Conservation (phyloP, 495 filamentous ascomycete genomes). For the Apiosordaria backusii region DNA sequence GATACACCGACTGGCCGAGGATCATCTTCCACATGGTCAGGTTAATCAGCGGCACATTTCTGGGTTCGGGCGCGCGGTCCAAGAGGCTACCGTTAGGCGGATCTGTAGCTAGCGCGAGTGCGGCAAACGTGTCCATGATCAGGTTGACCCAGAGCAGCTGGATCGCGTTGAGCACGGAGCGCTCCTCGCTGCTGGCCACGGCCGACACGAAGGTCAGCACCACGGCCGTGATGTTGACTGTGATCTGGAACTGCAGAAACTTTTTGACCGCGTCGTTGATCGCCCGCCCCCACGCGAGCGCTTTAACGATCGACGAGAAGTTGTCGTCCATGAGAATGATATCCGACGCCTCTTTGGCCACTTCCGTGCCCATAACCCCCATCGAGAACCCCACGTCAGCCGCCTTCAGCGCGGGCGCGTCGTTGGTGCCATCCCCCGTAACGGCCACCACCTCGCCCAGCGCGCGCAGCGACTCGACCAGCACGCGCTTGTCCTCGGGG, state of each 20-base stretch:
- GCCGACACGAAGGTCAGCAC: slow-evolving; percentile 74
- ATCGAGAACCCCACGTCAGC: slow-evolving; percentile 86
- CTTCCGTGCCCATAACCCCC: slow-evolving; percentile 80
- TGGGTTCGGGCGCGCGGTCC: slow-evolving; percentile 68
- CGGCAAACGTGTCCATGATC: slow-evolving; percentile 88
- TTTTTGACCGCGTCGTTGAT: slow-evolving; percentile 83
- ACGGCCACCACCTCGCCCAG: slow-evolving; percentile 73
- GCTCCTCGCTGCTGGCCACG: slow-evolving; percentile 60
- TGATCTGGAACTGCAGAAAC: slow-evolving; percentile 87
- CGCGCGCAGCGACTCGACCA: slow-evolving; percentile 63
- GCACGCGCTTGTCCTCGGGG: slow-evolving; percentile 74
- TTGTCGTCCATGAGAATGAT: slow-evolving; percentile 87
- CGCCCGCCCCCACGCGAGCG: slow-evolving; percentile 72
- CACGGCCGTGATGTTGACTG: slow-evolving; percentile 83
- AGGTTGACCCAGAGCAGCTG: slow-evolving; percentile 87
- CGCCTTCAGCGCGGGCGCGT: slow-evolving; percentile 73
- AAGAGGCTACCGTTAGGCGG: slow-evolving; percentile 70
- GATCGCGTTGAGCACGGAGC: slow-evolving; percentile 72
- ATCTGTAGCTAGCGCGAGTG: slow-evolving; percentile 77
- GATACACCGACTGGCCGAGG: slow-evolving; percentile 74
- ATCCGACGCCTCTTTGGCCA: slow-evolving; percentile 81
- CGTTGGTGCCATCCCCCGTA: slow-evolving; percentile 83
- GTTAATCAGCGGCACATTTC: slow-evolving; percentile 67
- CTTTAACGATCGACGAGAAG: slow-evolving; percentile 74
- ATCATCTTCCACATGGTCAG: slow-evolving; percentile 93